phyloP scores from a whole-genome alignment of 2,329 filamentous ascomycete genomes.

The Fusarium algeriense region DNA sequence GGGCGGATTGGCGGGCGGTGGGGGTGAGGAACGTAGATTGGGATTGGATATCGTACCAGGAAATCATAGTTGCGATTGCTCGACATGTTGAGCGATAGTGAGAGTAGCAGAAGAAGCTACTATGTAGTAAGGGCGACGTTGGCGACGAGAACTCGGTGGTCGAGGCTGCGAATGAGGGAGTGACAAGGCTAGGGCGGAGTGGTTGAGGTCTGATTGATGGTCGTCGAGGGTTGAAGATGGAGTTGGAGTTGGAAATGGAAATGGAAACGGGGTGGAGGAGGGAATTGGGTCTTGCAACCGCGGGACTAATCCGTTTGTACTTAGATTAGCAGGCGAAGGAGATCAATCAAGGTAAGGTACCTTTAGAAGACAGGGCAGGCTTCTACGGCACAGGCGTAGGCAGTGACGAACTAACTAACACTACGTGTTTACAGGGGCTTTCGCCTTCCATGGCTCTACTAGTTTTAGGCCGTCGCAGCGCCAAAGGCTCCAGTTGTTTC shows the following conservation, averaged over 20 bases:
- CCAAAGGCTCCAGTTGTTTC: constrained; percentile 12
- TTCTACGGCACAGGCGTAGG: constrained; percentile 17
- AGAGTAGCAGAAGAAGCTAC: constrained; percentile 34
- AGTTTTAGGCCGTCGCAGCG: constrained; percentile 28
- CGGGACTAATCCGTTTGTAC: constrained; percentile 12
- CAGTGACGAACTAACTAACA: constrained; percentile 2
- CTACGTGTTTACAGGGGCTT: constrained; percentile 25
- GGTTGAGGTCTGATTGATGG: constrained; percentile 14
- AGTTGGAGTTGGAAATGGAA: constrained; percentile 29
- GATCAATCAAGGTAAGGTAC: not conserved
- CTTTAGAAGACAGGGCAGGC: not conserved
- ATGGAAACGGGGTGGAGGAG: constrained; percentile 17
- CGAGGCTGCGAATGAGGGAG: constrained; percentile 24
- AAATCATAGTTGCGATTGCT: constrained; percentile 99
- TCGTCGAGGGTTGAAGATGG: constrained; percentile 40
- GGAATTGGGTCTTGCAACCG: constrained; percentile 21
- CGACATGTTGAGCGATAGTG: constrained; percentile 75
- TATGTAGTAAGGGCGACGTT: constrained; percentile 27
- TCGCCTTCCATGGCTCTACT: constrained; percentile 10
- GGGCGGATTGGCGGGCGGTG: constrained; percentile 38
- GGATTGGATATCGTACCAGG: constrained; percentile 73
- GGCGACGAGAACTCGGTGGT: constrained; percentile 18
- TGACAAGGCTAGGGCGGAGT: constrained; percentile 7
- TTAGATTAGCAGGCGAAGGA: constrained; percentile 25
- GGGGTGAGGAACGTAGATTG: constrained; percentile 33